A percentile compares a stretch with the other conserved stretches of the same genome.
These are phyloP conservation scores for Penicillium thymicola DNA, from an alignment of 2,329 filamentous ascomycete genomes.

Conservation along the genomic window DNA sequence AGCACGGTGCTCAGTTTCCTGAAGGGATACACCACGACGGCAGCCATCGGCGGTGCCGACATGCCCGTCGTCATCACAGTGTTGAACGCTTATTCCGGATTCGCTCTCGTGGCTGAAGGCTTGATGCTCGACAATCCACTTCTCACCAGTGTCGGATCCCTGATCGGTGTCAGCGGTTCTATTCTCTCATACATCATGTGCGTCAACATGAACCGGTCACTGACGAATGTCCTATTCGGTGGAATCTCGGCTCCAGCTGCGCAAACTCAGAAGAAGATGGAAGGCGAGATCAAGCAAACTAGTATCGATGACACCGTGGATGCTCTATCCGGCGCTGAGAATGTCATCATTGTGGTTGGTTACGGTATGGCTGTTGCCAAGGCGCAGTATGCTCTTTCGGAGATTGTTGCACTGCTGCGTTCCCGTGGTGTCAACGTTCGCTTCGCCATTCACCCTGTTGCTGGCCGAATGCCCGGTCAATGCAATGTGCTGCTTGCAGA, in stretches of 20 bases:
- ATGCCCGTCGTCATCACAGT: slow-evolving; percentile 93
- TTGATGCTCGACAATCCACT: slow-evolving; percentile 89
- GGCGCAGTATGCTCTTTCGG: slow-evolving; percentile 84
- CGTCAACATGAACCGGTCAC: slow-evolving; percentile 83
- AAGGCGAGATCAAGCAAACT: slow-evolving; percentile 74
- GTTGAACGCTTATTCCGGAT: slow-evolving; percentile 85
- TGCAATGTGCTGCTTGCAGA: slow-evolving; percentile 89
- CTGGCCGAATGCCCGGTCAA: slow-evolving; percentile 88
- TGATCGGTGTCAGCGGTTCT: slow-evolving; percentile 85
- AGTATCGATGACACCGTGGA: slow-evolving; percentile 79
- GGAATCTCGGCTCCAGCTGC: slow-evolving; percentile 66
- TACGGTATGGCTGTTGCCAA: slow-evolving; percentile 96
- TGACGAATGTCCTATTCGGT: slow-evolving; percentile 87
- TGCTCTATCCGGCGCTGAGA: slow-evolving; percentile 70
- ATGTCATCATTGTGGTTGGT: slow-evolving; percentile 83
- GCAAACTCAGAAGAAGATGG: slow-evolving; percentile 67
- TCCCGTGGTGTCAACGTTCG: slow-evolving; percentile 74
- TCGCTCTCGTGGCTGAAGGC: slow-evolving; percentile 83
- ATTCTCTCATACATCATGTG: slow-evolving; percentile 87
- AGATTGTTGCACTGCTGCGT: slow-evolving; percentile 73
- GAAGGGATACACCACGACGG: slow-evolving; percentile 83
- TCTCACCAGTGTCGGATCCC: slow-evolving; percentile 76
- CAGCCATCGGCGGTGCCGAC: slow-evolving; percentile 87
- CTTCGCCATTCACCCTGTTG: slow-evolving; percentile 87
- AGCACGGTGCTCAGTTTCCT: slow-evolving; percentile 76